A percentile compares a stretch with the other conserved stretches of the same genome.
Evolutionary conservation across 352 stramenopile species (phyloP).

Genomic region (Phytophthora hybrid): DNA sequence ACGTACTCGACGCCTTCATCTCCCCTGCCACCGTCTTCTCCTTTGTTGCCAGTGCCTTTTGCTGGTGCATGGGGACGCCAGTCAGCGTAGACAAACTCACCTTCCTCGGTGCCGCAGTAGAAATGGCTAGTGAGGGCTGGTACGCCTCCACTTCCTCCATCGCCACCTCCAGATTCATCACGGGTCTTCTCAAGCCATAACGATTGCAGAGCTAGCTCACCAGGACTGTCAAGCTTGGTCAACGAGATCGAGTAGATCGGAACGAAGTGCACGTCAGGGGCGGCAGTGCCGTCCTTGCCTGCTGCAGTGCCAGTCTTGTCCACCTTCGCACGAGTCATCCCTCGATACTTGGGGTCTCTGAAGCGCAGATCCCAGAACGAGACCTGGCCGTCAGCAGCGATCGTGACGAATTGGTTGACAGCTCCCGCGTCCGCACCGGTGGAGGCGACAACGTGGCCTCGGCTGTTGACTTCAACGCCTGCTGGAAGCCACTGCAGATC

Average conservation of each 20-base stretch:
- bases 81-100: conserved; percentile 91
- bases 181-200: conserved; percentile 74
- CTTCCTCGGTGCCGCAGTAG: conserved; percentile 89
- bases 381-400: conserved; percentile 91
- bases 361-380: conserved; percentile 94
- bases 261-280: conserved; percentile 81
- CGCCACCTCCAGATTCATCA: conserved; percentile 48
- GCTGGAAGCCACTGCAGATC: conserved; percentile 91
- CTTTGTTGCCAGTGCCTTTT: conserved; percentile 40
- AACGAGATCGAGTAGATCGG: conserved; percentile 87
- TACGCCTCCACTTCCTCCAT: conserved; percentile 10
- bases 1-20: conserved; percentile 90
- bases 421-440: conserved; percentile 43
- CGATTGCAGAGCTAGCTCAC: conserved; percentile 70
- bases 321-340: conserved; percentile 65
- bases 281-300: conserved; percentile 58
- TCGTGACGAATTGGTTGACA: conserved; percentile 93
- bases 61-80: conserved; percentile 80
- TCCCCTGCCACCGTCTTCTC: conserved; percentile 45
- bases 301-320: conserved; percentile 54
- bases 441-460: conserved; percentile 80
- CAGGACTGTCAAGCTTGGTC: conserved; percentile 75
- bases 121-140: conserved; percentile 68
- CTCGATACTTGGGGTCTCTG: conserved; percentile 86
- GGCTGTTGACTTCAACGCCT: conserved; percentile 89